Evolutionary conservation across 2,329 filamentous ascomycete species (phyloP).

Genomic region (Aspergillus carbonarius): DNA sequence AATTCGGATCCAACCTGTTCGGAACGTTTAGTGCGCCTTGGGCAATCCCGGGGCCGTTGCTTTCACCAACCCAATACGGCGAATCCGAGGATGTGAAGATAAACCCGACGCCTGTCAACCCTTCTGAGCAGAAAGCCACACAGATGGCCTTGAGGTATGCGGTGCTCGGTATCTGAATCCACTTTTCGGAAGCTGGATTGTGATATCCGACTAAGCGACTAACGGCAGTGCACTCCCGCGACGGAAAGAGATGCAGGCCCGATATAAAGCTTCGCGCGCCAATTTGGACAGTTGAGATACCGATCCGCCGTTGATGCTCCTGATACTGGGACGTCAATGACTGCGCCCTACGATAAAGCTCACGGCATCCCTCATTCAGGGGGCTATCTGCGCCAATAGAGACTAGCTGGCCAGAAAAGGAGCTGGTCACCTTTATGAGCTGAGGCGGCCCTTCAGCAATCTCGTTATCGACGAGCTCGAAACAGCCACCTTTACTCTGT

Average conservation of each 20-base stretch:
- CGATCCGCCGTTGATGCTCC: background rate
- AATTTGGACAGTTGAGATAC: slow-evolving; percentile 10
- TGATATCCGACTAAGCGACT: slow-evolving; percentile 5
- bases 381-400: background rate
- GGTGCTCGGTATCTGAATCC: background rate
- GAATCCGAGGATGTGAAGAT: slow-evolving; percentile 1
- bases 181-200: background rate
- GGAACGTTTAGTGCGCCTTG: background rate
- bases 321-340: background rate
- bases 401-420: background rate
- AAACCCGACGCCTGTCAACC: slow-evolving; percentile 9
- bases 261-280: slow-evolving; percentile 9
- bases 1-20: background rate
- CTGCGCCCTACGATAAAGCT: slow-evolving; percentile 1
- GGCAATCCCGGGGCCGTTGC: background rate
- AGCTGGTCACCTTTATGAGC: background rate
- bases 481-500: background rate
- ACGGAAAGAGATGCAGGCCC: background rate
- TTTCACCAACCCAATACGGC: slow-evolving; percentile 10
- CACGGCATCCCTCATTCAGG: slow-evolving; percentile 3
- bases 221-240: background rate
- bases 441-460: background rate
- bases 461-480: background rate
- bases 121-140: slow-evolving; percentile 8
- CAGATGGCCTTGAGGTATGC: background rate